Percentiles rank a stretch among this genome's conserved stretches.
Conservation (phyloP, 2,329 filamentous ascomycete species). For the Cercospora nicotianae region DNA sequence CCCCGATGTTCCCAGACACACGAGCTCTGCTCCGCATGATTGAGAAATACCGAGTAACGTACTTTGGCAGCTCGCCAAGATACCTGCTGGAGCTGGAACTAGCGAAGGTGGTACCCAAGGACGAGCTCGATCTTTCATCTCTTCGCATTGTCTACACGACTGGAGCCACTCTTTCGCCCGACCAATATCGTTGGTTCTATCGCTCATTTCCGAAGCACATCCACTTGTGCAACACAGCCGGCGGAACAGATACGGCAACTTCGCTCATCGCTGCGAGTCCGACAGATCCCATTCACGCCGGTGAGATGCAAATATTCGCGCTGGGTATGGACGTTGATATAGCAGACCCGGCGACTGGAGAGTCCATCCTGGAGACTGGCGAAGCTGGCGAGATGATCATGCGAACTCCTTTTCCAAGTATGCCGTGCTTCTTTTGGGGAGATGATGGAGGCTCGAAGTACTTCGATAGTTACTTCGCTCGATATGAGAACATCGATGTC, state of each 20-base stretch:
- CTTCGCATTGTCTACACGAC: constrained; percentile 49
- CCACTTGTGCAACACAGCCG: constrained; percentile 48
- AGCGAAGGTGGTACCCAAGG: constrained; percentile 39
- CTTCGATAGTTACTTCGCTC: constrained; percentile 48
- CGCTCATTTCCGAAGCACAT: constrained; percentile 41
- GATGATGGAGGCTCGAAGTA: constrained; percentile 45
- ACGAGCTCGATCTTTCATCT: constrained; percentile 42
- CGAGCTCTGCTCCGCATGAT: constrained; percentile 41
- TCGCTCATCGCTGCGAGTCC: constrained; percentile 48
- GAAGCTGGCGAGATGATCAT: constrained; percentile 50
- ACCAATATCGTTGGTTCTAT: constrained; percentile 51
- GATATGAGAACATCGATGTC: constrained; percentile 42
- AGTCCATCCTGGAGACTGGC: constrained; percentile 38
- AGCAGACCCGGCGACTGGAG: constrained; percentile 42
- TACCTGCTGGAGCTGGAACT: constrained; percentile 48
- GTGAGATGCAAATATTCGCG: constrained; percentile 44
- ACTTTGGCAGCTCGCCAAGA: constrained; percentile 48
- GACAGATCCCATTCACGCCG: constrained; percentile 45
- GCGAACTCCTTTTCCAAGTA: constrained; percentile 48
- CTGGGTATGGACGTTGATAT: constrained; percentile 52
- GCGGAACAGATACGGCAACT: constrained; percentile 51
- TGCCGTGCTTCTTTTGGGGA: constrained; percentile 51
- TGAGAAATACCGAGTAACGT: constrained; percentile 42
- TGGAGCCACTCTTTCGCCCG: constrained; percentile 46
- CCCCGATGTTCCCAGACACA: constrained; percentile 44